These are phyloP conservation scores for Fusarium oxysporum DNA, from an alignment of 2,329 filamentous ascomycete genomes.

Conservation along the genomic window DNA sequence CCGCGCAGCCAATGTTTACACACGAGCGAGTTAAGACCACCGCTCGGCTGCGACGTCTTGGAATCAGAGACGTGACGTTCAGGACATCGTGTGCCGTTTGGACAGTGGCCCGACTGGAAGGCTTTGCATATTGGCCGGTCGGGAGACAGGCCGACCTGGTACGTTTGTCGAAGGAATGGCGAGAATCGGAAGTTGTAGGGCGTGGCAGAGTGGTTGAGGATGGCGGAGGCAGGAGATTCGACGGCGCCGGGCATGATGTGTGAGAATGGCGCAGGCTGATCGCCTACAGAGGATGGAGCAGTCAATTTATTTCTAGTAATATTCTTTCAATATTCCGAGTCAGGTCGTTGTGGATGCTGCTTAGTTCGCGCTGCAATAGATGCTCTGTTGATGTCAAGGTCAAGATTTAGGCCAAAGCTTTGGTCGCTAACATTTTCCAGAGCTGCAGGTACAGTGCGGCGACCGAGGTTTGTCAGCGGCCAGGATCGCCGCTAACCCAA, in stretches of 20 bases:
- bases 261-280: conserved; percentile 17
- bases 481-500: conserved; percentile 12
- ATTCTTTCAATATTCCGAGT: not conserved
- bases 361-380: not conserved
- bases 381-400: conserved; percentile 17
- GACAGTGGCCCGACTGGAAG: conserved; percentile 87
- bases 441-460: conserved; percentile 20
- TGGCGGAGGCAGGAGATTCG: conserved; percentile 52
- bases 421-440: conserved; percentile 29
- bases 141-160: conserved; percentile 84
- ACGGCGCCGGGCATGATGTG: conserved; percentile 49
- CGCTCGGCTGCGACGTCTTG: conserved; percentile 50
- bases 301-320: not conserved
- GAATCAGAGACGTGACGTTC: conserved; percentile 77
- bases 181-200: conserved; percentile 83
- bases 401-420: conserved; percentile 4
- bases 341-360: not conserved
- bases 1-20: conserved; percentile 99
- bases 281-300: not conserved
- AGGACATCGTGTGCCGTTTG: conserved; percentile 83
- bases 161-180: conserved; percentile 84
- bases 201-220: conserved; percentile 68
- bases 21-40: conserved; percentile 82
- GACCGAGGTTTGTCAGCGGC: conserved; percentile 34
- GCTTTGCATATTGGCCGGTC: conserved; percentile 86